Percentiles rank a stretch among this genome's conserved stretches.
Conservation (phyloP, 371 early-diverging fungal genomes). For the Circinella minor region DNA sequence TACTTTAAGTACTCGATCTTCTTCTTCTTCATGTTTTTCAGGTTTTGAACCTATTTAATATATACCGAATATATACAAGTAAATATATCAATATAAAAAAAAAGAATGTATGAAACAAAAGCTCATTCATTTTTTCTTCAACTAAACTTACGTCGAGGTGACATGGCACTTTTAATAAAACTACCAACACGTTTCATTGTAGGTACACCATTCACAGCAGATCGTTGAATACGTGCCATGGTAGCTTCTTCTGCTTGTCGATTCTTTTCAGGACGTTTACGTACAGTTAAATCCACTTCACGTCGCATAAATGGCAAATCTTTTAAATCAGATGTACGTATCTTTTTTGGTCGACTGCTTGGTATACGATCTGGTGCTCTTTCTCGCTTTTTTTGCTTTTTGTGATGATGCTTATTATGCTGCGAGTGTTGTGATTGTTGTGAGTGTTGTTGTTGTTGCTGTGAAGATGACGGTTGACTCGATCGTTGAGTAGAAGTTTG, state of each 20-base stretch:
- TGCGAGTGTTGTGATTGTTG: neutral
- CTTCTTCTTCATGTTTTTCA: conserved; percentile 8
- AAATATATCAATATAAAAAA: too few relatives aligned
- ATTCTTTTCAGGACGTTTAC: conserved; percentile 7
- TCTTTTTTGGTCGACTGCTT: neutral
- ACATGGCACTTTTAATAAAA: conserved; percentile 2
- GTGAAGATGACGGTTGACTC: neutral
- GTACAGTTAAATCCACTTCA: conserved; percentile 12
- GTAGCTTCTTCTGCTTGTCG: conserved; percentile 5
- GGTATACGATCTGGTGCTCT: neutral
- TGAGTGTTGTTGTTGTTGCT: neutral
- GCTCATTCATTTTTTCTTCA: neutral
- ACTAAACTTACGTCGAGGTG: conserved; percentile 5
- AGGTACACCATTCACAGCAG: conserved; percentile 4
- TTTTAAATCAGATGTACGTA: neutral
- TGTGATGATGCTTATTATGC: neutral
- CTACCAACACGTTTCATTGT: conserved; percentile 13
- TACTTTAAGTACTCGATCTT: conserved; percentile 13
- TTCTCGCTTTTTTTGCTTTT: neutral
- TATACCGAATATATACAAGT: neutral
- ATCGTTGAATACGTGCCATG: conserved; percentile 5
- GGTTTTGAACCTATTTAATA: conserved; percentile 1
- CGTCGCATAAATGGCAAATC: conserved; percentile 18
- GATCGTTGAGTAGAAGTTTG: neutral
- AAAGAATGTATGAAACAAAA: neutral